These are phyloP conservation scores for Verbascum thapsus DNA, from an alignment of 257 asterid genomes.

Conservation along the genomic window DNA sequence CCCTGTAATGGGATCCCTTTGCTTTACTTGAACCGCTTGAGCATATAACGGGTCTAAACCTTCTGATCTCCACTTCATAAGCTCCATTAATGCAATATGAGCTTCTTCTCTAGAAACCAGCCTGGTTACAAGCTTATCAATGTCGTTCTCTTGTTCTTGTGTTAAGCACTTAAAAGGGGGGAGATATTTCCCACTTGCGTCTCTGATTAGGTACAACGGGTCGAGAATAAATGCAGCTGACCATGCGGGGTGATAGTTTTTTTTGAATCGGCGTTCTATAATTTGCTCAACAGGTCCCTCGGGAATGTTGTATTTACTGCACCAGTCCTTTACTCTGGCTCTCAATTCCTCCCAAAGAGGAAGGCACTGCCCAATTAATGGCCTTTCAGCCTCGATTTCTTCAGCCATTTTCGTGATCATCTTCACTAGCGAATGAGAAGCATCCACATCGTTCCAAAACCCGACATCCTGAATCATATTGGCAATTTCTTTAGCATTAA, in stretches of 20 bases:
- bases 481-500: conserved; percentile 50
- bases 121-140: conserved; percentile 63
- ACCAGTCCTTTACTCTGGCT: conserved; percentile 66
- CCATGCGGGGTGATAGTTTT: conserved; percentile 85
- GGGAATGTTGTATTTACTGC: conserved; percentile 51
- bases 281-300: conserved; percentile 62
- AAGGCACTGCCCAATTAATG: conserved; percentile 76
- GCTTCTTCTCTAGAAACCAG: conserved; percentile 74
- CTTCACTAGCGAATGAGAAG: conserved; percentile 66
- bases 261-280: conserved; percentile 55
- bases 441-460: conserved; percentile 71
- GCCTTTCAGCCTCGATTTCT: conserved; percentile 74
- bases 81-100: conserved; percentile 73
- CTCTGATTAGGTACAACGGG: conserved; percentile 65
- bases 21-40: conserved; percentile 85
- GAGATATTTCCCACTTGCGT: conserved; percentile 75
- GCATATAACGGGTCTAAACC: conserved; percentile 87
- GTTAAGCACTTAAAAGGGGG: conserved; percentile 85
- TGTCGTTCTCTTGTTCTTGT: conserved; percentile 76
- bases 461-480: conserved; percentile 61
- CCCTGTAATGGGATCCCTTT: conserved; percentile 69
- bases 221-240: conserved; percentile 87
- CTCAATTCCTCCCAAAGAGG: conserved; percentile 83
- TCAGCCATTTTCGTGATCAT: conserved; percentile 62
- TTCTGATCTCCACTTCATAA: conserved; percentile 88